Base-by-base conservation (phyloP, 805 yeast species). In the Danielia oregonensis region DNA sequence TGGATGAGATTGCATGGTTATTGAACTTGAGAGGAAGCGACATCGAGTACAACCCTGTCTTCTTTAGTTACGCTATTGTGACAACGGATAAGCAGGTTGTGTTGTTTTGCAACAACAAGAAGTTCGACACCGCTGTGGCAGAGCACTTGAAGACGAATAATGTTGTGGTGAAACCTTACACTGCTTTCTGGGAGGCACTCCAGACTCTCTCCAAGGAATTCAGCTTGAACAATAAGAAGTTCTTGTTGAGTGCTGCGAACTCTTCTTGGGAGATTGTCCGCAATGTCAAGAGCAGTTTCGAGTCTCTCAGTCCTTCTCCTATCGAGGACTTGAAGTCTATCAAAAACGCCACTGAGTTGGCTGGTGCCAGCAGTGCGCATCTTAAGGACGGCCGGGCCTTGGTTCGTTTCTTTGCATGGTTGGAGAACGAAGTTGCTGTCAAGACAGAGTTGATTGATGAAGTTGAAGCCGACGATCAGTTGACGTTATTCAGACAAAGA, bases 361-460 rank as follows among this genome's bases (percentile, higher is more conserved):
- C 62, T 25, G 79, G 80, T 4, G 78, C 78, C 36, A 63, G 62
- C 39, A 43, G 46, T 13, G 76, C 82, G 1, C 80, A 77, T 46
- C 58, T 74, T 38, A 78, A 73, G 48, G 84, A 78, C 52, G 79
- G 81, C 13, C 61, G 72, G 42, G 81, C 83, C 2, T 54, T 77
- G 29, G 62, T 72, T 29, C 57, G 66, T 37, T 76, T 68, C 43
- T 75, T 75, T 46, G 62, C 81, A 3, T 78, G 83, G 83, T 62
- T 78, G 43, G 82, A 77, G 48, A 51, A 73, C 38, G 71, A 76
- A 42, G 54, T 86, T 21, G 53, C 55, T 2, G 63, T 57, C 17
- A 50, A 57, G 36, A 52, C 57, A 14, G 72, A 60, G 32, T 53
- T 58, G 34, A 59, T 78, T 16, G 76, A 74, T 42, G 91, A 84